These are phyloP conservation scores for Brassica napus DNA, from an alignment of 345 rosid genomes.

Conservation along the genomic window DNA sequence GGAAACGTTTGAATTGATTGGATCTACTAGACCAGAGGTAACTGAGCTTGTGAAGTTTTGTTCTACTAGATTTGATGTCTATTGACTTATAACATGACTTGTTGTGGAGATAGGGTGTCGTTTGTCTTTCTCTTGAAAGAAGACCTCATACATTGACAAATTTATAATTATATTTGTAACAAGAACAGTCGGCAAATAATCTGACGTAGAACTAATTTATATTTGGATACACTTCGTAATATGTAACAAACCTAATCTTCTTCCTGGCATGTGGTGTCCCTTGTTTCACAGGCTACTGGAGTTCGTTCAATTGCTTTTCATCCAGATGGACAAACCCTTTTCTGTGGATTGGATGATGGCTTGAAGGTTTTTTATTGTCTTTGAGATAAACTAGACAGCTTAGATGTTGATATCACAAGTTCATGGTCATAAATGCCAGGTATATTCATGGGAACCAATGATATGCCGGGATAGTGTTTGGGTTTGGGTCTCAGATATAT, in stretches of 20 bases:
- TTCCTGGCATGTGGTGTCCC: slow-evolving; percentile 10
- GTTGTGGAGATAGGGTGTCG: not conserved
- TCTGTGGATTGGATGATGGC: slow-evolving; percentile 84
- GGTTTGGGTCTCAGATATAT: slow-evolving; percentile 79
- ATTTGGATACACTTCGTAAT: not conserved
- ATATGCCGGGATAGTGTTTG: slow-evolving; percentile 72
- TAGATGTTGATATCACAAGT: not conserved
- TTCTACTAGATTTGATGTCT: slow-evolving; percentile 12
- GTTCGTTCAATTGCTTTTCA: slow-evolving; percentile 75
- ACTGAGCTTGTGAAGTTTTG: slow-evolving; percentile 6
- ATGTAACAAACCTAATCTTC: not conserved
- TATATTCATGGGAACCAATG: no score
- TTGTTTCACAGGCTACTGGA: slow-evolving; percentile 67
- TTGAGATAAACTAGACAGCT: not conserved
- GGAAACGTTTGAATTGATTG: slow-evolving; percentile 96
- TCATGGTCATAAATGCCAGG: slow-evolving; percentile 38
- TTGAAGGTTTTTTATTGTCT: slow-evolving; percentile 62
- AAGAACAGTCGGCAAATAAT: no score
- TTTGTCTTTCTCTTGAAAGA: not conserved
- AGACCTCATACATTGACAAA: not conserved
- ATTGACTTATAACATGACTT: not conserved
- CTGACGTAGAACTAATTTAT: not conserved
- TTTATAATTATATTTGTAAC: no score
- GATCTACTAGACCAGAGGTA: slow-evolving; percentile 96
- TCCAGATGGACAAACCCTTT: slow-evolving; percentile 89